Evolutionary conservation across 495 filamentous ascomycete species (phyloP).

Genomic region (Diplogelasinospora grovesii): DNA sequence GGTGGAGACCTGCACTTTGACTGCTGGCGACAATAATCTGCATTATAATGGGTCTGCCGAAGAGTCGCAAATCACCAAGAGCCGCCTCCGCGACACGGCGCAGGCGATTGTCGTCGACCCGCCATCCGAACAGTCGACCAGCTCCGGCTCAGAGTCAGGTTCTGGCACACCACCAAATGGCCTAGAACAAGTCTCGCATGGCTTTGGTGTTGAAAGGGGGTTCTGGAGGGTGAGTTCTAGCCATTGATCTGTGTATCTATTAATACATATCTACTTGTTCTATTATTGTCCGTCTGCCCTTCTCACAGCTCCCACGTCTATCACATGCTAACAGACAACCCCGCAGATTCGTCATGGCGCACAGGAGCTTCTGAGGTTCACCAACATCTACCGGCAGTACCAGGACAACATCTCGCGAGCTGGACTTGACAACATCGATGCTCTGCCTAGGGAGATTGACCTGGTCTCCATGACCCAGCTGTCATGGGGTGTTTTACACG

Average conservation of each 20-base stretch:
- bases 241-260: too few relatives aligned
- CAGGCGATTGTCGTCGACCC: too few relatives aligned
- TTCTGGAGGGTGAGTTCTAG: constrained; percentile 15
- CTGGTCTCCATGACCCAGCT: constrained; percentile 17
- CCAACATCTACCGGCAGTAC: constrained; percentile 8
- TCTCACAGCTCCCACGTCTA: neutral
- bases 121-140: too few relatives aligned
- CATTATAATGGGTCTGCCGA: too few relatives aligned
- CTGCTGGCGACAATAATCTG: too few relatives aligned
- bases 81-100: too few relatives aligned
- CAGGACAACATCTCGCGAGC: neutral
- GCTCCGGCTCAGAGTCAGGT: too few relatives aligned
- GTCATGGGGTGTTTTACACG: constrained; percentile 12
- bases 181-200: constrained; percentile 1
- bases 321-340: neutral
- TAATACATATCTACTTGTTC: neutral
- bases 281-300: neutral
- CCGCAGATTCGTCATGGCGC: constrained; percentile 9
- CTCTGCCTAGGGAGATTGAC: constrained; percentile 15
- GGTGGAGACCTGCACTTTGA: too few relatives aligned
- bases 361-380: constrained; percentile 13
- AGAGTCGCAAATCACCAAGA: too few relatives aligned
- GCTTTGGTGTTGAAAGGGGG: constrained; percentile 14
- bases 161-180: too few relatives aligned
- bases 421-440: neutral